Percentiles rank a stretch among this genome's conserved stretches.
Evolutionary conservation across 306 rosid genomes (phyloP).

Genomic region (Arachis hypogaea): DNA sequence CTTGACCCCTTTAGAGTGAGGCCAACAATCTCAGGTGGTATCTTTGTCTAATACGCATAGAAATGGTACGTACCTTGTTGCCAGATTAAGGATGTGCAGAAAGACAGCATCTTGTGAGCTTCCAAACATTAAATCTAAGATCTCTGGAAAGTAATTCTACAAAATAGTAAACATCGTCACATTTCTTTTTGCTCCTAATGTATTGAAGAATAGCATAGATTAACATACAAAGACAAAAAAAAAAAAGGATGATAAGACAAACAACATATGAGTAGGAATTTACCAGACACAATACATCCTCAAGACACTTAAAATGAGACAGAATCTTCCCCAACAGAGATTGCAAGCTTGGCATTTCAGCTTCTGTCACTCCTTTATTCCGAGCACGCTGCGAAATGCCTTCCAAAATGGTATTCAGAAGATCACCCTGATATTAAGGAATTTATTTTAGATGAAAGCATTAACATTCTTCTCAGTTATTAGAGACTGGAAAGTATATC

Average conservation of each 20-base stretch:
- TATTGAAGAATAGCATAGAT: not conserved
- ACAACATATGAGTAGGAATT: conserved; percentile 36
- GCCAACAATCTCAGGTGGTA: not conserved
- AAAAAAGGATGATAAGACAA: conserved; percentile 3
- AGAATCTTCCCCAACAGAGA: conserved; percentile 85
- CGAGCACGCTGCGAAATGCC: conserved; percentile 63
- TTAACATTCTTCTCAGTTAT: conserved; percentile 14
- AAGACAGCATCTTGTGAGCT: conserved; percentile 62
- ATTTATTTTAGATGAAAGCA: conserved; percentile 24
- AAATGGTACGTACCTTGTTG: conserved; percentile 58
- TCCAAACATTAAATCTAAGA: conserved; percentile 74
- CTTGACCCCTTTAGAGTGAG: not conserved
- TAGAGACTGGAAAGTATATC: conserved; percentile 5
- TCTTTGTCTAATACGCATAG: not conserved
- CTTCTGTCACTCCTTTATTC: conserved; percentile 54
- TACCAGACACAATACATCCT: conserved; percentile 77
- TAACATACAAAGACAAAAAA: not conserved
- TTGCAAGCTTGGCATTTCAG: conserved; percentile 76
- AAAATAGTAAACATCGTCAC: conserved; percentile 34
- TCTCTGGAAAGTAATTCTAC: conserved; percentile 78
- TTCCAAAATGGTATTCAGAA: conserved; percentile 68
- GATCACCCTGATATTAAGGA: conserved; percentile 65
- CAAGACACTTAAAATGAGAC: conserved; percentile 59
- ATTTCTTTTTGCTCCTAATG: conserved; percentile 16
- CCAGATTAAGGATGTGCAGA: conserved; percentile 79